Conservation (phyloP, 306 rosid genomes). For the Vicia faba region DNA sequence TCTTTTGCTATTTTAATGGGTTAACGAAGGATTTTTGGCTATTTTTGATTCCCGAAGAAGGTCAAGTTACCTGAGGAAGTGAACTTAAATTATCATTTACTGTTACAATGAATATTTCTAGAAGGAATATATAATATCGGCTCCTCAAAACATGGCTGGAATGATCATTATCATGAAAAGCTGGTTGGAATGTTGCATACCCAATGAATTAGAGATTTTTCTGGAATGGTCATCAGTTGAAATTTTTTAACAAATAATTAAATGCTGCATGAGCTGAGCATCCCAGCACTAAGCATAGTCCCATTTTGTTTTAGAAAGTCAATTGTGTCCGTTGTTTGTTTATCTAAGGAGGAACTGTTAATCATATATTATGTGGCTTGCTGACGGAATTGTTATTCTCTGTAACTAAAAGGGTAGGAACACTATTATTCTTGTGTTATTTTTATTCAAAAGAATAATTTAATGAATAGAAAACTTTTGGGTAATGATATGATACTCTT, state of each 20-base stretch:
- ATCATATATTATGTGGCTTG: neutral
- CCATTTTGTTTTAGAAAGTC: slow-evolving; percentile 5
- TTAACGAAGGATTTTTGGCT: slow-evolving; percentile 4
- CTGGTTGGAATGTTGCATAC: neutral
- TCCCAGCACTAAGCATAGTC: neutral
- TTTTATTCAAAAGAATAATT: neutral
- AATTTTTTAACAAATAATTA: neutral
- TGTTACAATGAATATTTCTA: neutral
- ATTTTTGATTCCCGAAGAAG: neutral
- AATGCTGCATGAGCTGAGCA: neutral
- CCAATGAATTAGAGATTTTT: neutral
- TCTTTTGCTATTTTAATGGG: slow-evolving; percentile 21
- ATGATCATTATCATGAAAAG: slow-evolving; percentile 3
- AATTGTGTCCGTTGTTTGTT: neutral
- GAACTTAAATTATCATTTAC: slow-evolving; percentile 4
- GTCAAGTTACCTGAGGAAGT: slow-evolving; percentile 5
- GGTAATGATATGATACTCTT: slow-evolving; percentile 11
- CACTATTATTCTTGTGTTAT: neutral
- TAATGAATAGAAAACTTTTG: slow-evolving; percentile 9
- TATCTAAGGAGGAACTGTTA: slow-evolving; percentile 4
- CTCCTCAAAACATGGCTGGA: slow-evolving; percentile 2
- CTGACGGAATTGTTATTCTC: neutral
- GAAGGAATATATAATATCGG: neutral
- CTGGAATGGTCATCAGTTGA: neutral
- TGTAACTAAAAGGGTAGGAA: slow-evolving; percentile 11